Conservation (phyloP, 495 filamentous ascomycete genomes). For the Rhizodiscina lignyota region DNA sequence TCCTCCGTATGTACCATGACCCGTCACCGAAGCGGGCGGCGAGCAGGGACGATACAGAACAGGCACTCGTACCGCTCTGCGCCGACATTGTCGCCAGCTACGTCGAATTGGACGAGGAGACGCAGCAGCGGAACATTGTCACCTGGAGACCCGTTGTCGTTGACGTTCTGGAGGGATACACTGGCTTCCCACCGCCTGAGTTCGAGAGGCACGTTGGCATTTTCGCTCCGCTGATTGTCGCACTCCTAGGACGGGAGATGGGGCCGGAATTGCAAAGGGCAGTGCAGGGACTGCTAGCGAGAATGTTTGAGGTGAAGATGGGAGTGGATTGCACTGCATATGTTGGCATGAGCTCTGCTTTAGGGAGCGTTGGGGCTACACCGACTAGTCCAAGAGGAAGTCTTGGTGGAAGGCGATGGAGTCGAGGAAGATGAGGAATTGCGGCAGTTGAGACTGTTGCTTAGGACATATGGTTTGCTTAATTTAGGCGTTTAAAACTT, state of each 20-base stretch:
- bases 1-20: conserved; percentile 95
- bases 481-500: too few relatives aligned
- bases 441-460: too few relatives aligned
- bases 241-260: conserved; percentile 68
- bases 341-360: too few relatives aligned
- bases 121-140: conserved; percentile 85
- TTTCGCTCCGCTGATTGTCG: conserved; percentile 77
- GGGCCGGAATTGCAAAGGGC: conserved; percentile 60
- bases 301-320: conserved; percentile 69
- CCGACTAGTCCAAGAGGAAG: too few relatives aligned
- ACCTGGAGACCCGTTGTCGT: conserved; percentile 96
- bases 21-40: conserved; percentile 63
- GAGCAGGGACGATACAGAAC: conserved; percentile 66
- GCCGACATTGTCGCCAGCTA: conserved; percentile 81
- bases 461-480: too few relatives aligned
- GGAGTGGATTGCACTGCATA: too few relatives aligned
- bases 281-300: conserved; percentile 54
- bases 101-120: conserved; percentile 73
- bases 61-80: conserved; percentile 84
- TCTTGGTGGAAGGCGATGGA: too few relatives aligned
- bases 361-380: too few relatives aligned
- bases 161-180: conserved; percentile 92
- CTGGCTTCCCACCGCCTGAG: conserved; percentile 65
- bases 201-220: conserved; percentile 63
- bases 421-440: too few relatives aligned